These are phyloP conservation scores for Ophiosphaerella korrae DNA, from an alignment of 2,329 filamentous ascomycete species.

Conservation along the genomic window DNA sequence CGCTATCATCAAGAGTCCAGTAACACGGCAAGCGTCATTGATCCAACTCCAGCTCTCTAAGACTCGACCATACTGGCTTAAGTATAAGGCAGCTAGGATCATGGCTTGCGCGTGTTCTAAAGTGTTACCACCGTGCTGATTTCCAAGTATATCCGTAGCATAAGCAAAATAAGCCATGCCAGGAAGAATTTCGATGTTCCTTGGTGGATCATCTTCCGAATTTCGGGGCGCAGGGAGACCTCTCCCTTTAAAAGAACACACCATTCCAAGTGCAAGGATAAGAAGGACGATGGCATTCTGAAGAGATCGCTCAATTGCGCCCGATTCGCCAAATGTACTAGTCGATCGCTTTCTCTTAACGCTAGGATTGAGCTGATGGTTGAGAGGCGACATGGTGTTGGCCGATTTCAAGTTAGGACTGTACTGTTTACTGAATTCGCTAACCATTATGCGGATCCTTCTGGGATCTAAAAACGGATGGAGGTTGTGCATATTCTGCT, in stretches of 20 bases:
- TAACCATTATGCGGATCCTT: conserved; percentile 58
- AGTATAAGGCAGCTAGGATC: conserved; percentile 84
- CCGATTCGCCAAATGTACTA: conserved; percentile 27
- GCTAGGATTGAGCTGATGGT: conserved; percentile 30
- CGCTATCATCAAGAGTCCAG: conserved; percentile 76
- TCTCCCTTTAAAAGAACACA: conserved; percentile 65
- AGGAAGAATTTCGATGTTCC: conserved; percentile 84
- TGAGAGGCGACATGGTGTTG: no score
- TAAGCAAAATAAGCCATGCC: conserved; percentile 89
- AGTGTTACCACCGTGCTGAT: conserved; percentile 76
- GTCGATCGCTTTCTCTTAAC: conserved; percentile 44
- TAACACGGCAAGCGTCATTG: conserved; percentile 63
- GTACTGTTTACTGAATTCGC: conserved; percentile 50
- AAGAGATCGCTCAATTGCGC: conserved; percentile 40
- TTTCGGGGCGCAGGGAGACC: conserved; percentile 61
- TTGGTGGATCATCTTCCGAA: conserved; percentile 47
- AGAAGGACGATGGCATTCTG: conserved; percentile 79
- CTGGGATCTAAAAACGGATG: conserved; percentile 67
- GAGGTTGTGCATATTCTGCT: conserved; percentile 65
- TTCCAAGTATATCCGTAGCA: conserved; percentile 84
- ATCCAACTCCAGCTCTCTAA: conserved; percentile 83
- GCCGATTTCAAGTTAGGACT: conserved; percentile 34
- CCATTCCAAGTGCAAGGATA: conserved; percentile 83
- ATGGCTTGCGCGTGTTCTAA: conserved; percentile 84
- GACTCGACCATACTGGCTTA: conserved; percentile 83